Evolutionary conservation across 306 rosid genomes (phyloP).

Genomic region (Rubus parviflorus): DNA sequence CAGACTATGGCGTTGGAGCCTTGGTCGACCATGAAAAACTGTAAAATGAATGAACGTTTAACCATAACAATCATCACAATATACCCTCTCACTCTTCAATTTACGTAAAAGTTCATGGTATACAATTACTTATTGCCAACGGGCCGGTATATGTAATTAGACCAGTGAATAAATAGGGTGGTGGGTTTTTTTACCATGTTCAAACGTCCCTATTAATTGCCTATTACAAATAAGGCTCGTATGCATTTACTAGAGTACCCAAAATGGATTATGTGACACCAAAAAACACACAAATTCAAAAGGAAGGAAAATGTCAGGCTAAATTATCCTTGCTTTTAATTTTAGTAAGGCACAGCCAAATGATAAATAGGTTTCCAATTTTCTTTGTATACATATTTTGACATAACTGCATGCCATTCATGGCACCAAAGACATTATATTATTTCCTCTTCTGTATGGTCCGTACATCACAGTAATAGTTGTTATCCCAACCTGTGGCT

Average conservation of each 20-base stretch:
- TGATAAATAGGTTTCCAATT: neutral
- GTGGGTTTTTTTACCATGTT: too few species aligned
- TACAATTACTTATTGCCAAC: too few species aligned
- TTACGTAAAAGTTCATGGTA: too few species aligned
- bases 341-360: neutral
- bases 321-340: neutral
- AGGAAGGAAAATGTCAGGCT: neutral
- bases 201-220: too few species aligned
- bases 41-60: too few species aligned
- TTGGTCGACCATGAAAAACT: too few species aligned
- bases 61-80: too few species aligned
- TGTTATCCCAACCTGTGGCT: neutral
- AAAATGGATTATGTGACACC: neutral
- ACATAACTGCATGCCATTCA: neutral
- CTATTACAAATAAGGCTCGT: neutral
- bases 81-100: too few species aligned
- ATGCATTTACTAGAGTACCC: neutral
- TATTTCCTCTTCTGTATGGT: neutral
- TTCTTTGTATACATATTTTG: neutral
- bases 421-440: too few species aligned
- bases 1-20: too few species aligned
- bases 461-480: neutral
- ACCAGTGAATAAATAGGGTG: neutral
- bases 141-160: too few species aligned
- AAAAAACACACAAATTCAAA: neutral